Conservation (phyloP, 1,284 basidiomycete genomes). For the Mycosarcoma mackinlayi region DNA sequence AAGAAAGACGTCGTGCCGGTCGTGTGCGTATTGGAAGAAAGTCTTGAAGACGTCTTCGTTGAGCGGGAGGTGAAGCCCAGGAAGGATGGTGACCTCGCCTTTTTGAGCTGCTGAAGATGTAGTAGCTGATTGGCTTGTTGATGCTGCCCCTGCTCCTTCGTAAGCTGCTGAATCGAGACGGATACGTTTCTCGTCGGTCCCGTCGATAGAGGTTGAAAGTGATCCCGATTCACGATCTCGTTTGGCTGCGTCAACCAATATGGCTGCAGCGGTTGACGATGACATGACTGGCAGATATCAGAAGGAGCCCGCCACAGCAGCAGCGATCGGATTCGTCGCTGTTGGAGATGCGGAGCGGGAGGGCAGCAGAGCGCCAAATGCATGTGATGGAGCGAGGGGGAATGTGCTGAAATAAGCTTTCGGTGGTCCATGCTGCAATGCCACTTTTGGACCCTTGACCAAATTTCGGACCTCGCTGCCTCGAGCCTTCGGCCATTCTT, state of each 20-base stretch:
- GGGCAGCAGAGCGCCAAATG: no score
- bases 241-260: constrained; percentile 1
- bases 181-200: constrained; percentile 5
- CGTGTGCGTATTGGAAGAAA: constrained; percentile 39
- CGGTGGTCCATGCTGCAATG: constrained; percentile 6
- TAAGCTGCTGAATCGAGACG: constrained; percentile 1
- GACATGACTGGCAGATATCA: background rate
- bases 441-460: constrained; percentile 1
- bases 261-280: background rate
- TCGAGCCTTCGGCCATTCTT: background rate
- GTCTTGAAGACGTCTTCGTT: constrained; percentile 33
- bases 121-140: background rate
- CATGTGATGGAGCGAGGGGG: background rate
- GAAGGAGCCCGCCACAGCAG: background rate
- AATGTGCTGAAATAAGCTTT: background rate
- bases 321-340: background rate
- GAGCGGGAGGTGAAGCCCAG: constrained; percentile 37
- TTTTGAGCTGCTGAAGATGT: background rate
- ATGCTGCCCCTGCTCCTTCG: background rate
- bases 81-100: constrained; percentile 34
- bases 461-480: background rate
- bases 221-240: constrained; percentile 13
- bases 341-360: no score
- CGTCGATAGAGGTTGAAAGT: background rate
- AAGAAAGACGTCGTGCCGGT: constrained; percentile 34